phyloP scores from a whole-genome alignment of 1,284 basidiomycete species.

The Sanghuangporus weigelae region DNA sequence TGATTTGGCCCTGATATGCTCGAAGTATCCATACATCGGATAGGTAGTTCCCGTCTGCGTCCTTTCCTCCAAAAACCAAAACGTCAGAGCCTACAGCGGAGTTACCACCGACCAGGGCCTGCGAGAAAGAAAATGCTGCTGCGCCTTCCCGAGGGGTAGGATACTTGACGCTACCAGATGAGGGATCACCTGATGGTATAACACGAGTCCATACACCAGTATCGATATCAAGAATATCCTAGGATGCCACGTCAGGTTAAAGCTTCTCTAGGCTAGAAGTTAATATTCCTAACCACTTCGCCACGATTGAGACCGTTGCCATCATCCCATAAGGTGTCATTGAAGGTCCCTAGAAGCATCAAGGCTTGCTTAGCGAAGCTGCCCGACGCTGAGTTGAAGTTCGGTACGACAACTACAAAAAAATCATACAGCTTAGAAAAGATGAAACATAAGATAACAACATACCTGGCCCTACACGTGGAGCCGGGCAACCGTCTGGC shows the following conservation, averaged over 20 bases:
- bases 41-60: slow-evolving; percentile 57
- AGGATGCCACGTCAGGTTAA: slow-evolving; percentile 10
- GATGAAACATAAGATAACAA: neutral
- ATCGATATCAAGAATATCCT: slow-evolving; percentile 59
- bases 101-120: slow-evolving; percentile 51
- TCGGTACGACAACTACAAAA: slow-evolving; percentile 44
- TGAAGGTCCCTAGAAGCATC: slow-evolving; percentile 59
- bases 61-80: slow-evolving; percentile 74
- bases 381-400: slow-evolving; percentile 49
- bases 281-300: slow-evolving; percentile 51
- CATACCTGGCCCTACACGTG: slow-evolving; percentile 46
- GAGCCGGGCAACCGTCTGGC: slow-evolving; percentile 57
- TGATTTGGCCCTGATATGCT: slow-evolving; percentile 55
- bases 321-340: slow-evolving; percentile 62
- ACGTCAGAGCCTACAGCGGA: slow-evolving; percentile 55
- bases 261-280: neutral
- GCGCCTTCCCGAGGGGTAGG: slow-evolving; percentile 68
- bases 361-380: slow-evolving; percentile 61
- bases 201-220: slow-evolving; percentile 68
- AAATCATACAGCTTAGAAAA: neutral
- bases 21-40: slow-evolving; percentile 73
- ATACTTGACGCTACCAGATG: slow-evolving; percentile 38
- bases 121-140: slow-evolving; percentile 49
- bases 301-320: slow-evolving; percentile 50
- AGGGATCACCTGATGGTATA: slow-evolving; percentile 68